Conservation (phyloP, 768 basidiomycete genomes). For the Crucibulum laeve region DNA sequence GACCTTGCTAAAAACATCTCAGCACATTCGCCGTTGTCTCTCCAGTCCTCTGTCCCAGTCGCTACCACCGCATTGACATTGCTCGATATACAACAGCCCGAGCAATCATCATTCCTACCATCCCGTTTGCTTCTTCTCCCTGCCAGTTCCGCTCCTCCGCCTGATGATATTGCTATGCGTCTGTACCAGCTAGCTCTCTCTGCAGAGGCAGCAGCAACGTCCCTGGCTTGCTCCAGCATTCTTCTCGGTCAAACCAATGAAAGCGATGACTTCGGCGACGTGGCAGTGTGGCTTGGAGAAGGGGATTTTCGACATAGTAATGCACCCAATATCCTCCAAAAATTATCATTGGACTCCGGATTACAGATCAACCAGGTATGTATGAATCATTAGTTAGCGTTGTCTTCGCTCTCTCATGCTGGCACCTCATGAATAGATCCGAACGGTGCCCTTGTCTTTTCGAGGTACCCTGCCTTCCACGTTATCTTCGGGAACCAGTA, state of each 20-base stretch:
- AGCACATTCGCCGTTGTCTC: constrained; percentile 8
- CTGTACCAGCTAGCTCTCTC: constrained; percentile 29
- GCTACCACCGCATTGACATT: constrained; percentile 15
- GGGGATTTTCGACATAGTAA: constrained; percentile 24
- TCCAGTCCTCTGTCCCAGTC: constrained; percentile 3
- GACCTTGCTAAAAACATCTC: no score
- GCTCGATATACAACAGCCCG: constrained; percentile 9
- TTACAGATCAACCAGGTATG: no score
- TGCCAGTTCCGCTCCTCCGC: constrained; percentile 4
- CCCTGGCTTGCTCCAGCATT: constrained; percentile 43
- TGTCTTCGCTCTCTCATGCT: neutral
- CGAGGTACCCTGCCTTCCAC: constrained; percentile 2
- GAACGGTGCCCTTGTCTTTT: neutral
- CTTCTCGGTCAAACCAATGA: constrained; percentile 52
- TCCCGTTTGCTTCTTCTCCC: constrained; percentile 15
- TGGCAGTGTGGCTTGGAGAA: constrained; percentile 47
- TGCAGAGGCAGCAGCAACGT: constrained; percentile 34
- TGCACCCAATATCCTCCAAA: constrained; percentile 14
- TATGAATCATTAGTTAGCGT: no score
- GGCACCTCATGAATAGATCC: neutral
- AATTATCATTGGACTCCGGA: constrained; percentile 14
- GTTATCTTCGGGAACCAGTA: neutral
- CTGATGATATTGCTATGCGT: constrained; percentile 8
- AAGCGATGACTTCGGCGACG: constrained; percentile 51
- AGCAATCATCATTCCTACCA: neutral